These are phyloP conservation scores for Zygnema circumcarinatum DNA, from an alignment of 139 green algal genomes.

Conservation along the genomic window DNA sequence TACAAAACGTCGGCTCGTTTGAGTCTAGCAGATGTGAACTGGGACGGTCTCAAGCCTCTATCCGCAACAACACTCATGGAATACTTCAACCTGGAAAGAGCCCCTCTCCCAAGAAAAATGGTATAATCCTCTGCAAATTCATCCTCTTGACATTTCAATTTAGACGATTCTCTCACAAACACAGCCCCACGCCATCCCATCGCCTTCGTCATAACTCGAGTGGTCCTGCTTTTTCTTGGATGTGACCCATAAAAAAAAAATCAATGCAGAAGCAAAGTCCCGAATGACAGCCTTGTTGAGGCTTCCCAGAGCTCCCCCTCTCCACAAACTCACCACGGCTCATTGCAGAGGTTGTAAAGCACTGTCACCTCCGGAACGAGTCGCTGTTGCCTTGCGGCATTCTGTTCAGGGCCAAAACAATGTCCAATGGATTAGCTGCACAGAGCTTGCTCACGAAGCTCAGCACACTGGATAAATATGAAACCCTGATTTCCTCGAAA, in stretches of 20 bases:
- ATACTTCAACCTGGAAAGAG: slow-evolving; percentile 95
- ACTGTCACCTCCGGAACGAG: slow-evolving; percentile 82
- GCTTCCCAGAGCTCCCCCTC: no score
- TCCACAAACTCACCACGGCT: slow-evolving; percentile 65
- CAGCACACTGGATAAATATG: no score
- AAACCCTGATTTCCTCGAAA: no score
- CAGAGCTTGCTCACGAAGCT: no score
- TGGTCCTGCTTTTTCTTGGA: no score
- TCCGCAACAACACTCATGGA: slow-evolving; percentile 83
- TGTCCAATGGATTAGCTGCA: background rate
- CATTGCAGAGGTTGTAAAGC: slow-evolving; percentile 91
- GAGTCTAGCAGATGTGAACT: slow-evolving; percentile 89
- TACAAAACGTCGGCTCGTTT: slow-evolving; percentile 79
- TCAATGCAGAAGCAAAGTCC: no score
- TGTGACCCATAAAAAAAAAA: no score
- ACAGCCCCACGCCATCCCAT: no score
- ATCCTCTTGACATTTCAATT: background rate
- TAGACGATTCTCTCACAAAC: background rate
- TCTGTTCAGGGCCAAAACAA: slow-evolving; percentile 37
- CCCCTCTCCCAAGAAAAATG: slow-evolving; percentile 31
- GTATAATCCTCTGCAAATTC: background rate
- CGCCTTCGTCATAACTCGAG: no score
- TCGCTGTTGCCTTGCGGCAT: slow-evolving; percentile 19
- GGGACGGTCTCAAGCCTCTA: slow-evolving; percentile 81
- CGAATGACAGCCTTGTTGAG: no score